Conservation (phyloP, 306 rosid species). For the Cotoneaster glaucophyllus region DNA sequence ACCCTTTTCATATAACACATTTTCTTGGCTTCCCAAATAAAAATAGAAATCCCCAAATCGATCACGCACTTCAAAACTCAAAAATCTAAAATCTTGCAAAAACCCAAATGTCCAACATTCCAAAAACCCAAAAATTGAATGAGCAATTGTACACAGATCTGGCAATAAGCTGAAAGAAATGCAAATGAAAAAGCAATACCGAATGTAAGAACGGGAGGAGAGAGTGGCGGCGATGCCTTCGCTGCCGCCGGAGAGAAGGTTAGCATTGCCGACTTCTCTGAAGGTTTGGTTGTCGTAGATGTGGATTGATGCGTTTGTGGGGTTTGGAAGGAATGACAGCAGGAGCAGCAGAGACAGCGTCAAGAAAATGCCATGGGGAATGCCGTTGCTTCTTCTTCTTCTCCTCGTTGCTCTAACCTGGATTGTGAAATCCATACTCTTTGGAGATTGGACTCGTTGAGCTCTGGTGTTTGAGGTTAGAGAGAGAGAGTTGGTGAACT, state of each 20-base stretch:
- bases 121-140: background rate
- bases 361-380: background rate
- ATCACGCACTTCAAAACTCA: background rate
- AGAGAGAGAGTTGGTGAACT: background rate
- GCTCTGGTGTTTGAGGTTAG: background rate
- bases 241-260: slow-evolving; percentile 94
- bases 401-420: background rate
- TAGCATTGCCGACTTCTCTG: slow-evolving; percentile 73
- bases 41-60: background rate
- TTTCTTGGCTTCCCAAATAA: background rate
- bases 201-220: slow-evolving; percentile 50
- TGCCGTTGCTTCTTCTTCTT: background rate
- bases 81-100: background rate
- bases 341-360: background rate
- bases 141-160: background rate
- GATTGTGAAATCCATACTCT: slow-evolving; percentile 2
- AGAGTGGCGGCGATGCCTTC: slow-evolving; percentile 66
- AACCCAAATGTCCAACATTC: background rate
- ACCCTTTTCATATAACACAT: background rate
- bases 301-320: slow-evolving; percentile 66
- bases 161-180: background rate
- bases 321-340: background rate
- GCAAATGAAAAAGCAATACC: slow-evolving; percentile 28
- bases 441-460: background rate
- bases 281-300: slow-evolving; percentile 54